Evolutionary conservation across 106 monocot genomes (phyloP), one percentile per base, ranked within the genome.

Genomic region (Triglochin maritima): DNA sequence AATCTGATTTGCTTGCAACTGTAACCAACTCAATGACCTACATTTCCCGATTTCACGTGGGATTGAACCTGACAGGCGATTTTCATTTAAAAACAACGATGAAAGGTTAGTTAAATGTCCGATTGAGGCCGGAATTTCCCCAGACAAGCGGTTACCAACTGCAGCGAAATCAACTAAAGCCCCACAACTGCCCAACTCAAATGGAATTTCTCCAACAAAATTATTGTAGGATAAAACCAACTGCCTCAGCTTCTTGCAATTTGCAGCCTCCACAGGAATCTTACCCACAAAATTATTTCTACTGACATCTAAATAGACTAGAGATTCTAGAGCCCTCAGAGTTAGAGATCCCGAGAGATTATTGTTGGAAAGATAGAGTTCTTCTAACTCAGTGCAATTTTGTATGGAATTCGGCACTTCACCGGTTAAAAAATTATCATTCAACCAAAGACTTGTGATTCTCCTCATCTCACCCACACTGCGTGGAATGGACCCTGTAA

Each of bases 31-130:
- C 81, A 95, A 57, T 7, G 72, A 83, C 10, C 12, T 16, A 63
- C 90, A 90, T 12, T 78, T 85, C 15, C 87, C 90, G 47, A 95
- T 77, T 59, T 87, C 82, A 5, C 77, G 43, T 45, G 91, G 92
- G 67, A 98, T 86, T 9, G 46, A 9, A 48, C 94, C 87, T 0
- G 87, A 81, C 15, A 95, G 68, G 66, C 62, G 62, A 73, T 87
- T 94, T 50, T 56, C 3, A 44, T 77, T 79, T 3, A 90, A 66
- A 87, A 78, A 44, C 17, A 75, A 60, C 4, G 13, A 3, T 6
- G 45, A 13, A 49, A 75, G 60, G 5, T 9, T 9, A 16, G n/a
- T 44, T 13, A 69, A 52, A 0, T 4, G 56, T 9, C 69, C 76
- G 42, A 76, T 46, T 2, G 69, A 55, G 2, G 74, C 60, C 44